A percentile compares a stretch with the other conserved stretches of the same genome.
These are phyloP conservation scores for Kodamaea jinghongensis DNA, from an alignment of 805 yeast species.

Conservation along the genomic window DNA sequence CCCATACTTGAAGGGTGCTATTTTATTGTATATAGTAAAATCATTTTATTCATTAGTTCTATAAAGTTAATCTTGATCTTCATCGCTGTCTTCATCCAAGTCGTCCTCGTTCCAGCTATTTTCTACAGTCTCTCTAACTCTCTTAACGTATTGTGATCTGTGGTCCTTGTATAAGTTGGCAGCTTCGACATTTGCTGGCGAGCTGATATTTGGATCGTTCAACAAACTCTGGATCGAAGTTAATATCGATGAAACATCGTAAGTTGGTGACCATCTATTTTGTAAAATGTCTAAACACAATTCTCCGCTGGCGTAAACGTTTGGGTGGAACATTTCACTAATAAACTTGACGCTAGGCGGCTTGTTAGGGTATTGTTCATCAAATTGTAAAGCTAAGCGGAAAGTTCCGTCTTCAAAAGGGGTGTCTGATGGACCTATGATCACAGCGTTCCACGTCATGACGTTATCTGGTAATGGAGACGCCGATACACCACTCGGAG, in stretches of 20 bases:
- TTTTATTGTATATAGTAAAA: constrained; percentile 3
- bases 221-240: constrained; percentile 89
- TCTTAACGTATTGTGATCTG: constrained; percentile 82
- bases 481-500: constrained; percentile 97
- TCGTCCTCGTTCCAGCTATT: constrained; percentile 88
- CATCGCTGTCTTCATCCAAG: constrained; percentile 53
- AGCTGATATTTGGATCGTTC: constrained; percentile 93
- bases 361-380: constrained; percentile 96
- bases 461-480: constrained; percentile 96
- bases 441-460: constrained; percentile 96
- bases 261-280: constrained; percentile 98
- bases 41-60: background rate
- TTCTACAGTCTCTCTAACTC: constrained; percentile 94
- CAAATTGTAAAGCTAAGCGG: constrained; percentile 79
- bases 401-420: constrained; percentile 99
- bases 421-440: constrained; percentile 95
- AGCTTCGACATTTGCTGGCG: constrained; percentile 98
- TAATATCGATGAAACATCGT: constrained; percentile 92
- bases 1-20: too few relatives aligned
- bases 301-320: constrained; percentile 94
- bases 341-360: constrained; percentile 92
- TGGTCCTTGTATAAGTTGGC: constrained; percentile 95
- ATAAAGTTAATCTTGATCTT: constrained; percentile 22
- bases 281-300: constrained; percentile 93
- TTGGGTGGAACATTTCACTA: constrained; percentile 96